Evolutionary conservation across 768 basidiomycete species (phyloP), one percentile per base, ranked within the genome.

Genomic region (Lactarius hengduanensis): DNA sequence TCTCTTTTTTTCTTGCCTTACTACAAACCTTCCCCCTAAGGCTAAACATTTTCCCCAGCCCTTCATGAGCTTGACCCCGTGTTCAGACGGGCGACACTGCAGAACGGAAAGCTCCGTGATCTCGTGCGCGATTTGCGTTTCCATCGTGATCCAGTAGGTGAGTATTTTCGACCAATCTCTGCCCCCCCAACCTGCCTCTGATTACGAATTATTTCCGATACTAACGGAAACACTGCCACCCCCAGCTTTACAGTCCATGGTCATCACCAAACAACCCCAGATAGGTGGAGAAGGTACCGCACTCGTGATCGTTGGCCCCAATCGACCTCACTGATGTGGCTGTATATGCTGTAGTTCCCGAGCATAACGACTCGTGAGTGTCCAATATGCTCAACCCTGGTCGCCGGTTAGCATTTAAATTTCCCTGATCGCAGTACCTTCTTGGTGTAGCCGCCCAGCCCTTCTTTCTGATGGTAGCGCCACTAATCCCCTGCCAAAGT

Each of bases 331-430:
- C 34, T 50, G 45, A 50, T 60, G 47, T 62, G 34, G 16, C 30
- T 40, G 62, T 45, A 26, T 26, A 28, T 50, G 7, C 20, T 18
- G 5, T 59, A 92, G 97, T 98, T 8, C 88, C 88, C 2, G 88
- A 90, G 69, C 97, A 99, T 73, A 95, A 92, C 72, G 97, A 99
- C 75, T 96, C 94, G 87, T 94, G 77, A 75, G 92, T 79, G 22
- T 16, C 20, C 26, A 45, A 26, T 59, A 47, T 63, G 22, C 40
- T 28, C 53, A 34, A 36, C 32, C 32, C 43, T 50, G 32, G 34
- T 38, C 41, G 22, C 45, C 3, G 22, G 47, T 26, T 28, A 40
- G 10, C 41, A 4, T 26, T 15, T 30, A 54, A 34, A 22, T 15
- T 54, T 40, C 3, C 3, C 32, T 30, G 15, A 26, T 56, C 54